Evolutionary conservation across 495 filamentous ascomycete species (phyloP), one percentile per base, ranked within the genome.

Genomic region (Xylaria longipes): DNA sequence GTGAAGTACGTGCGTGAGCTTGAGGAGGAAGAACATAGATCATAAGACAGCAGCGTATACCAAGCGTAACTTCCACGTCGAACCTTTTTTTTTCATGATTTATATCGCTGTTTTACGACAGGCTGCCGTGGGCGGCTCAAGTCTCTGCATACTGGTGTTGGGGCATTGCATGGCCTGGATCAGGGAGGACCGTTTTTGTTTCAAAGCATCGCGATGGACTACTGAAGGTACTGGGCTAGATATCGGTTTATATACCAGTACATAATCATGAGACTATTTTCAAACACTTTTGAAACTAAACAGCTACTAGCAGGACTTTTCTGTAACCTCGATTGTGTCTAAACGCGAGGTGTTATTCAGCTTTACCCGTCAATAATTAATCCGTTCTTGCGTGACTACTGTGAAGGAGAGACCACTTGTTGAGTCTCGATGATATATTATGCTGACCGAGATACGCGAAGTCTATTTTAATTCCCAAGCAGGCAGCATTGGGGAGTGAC

Each of bases 1-100:
- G 95, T 97, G 65, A 97, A 94, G 81, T 97, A 94, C 79, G 90
- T 97, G 82, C 93, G 93, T 71, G 89, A 94, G 76, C 79, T 94
- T 45, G 92, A 95, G 75, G 88, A 89, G 73, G 86, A 87, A 75
- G 83, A 90, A 69, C 74, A 79, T 64, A 52, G 62, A 22, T 46
- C 61, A 71, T 65, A 48, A 70, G 68, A 46, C n/a, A 43, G n/a
- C 33, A 61, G 57, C 67, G 62, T 45, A 56, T 68, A 45, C 27
- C 22, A 14, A 41, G 62, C 62, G 43, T 33, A 35, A 35, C n/a
- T 65, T 65, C 1, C 17, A 22, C 7, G 62, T 9, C 5, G 25
- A 31, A n/a, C n/a, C n/a, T n/a, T n/a, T 45, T 12, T 65, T 5
- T 35, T 46, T 45, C 8, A 35, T 65, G 35, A 31, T 46, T 64